phyloP scores from a whole-genome alignment of 1,284 basidiomycete species.

The Ganoderma meredithae region DNA sequence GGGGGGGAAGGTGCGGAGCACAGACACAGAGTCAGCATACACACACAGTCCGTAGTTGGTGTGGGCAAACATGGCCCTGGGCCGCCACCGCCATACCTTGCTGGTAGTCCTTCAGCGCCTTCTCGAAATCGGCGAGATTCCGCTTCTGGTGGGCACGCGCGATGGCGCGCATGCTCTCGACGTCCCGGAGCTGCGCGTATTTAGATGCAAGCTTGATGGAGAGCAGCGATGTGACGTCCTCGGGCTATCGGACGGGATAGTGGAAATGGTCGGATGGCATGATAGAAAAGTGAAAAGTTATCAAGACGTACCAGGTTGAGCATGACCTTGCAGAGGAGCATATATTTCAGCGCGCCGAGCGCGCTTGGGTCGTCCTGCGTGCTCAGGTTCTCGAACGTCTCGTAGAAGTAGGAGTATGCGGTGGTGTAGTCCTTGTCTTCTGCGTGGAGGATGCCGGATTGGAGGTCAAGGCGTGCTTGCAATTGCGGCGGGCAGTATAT shows the following conservation, averaged over 20 bases:
- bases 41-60: too few species aligned
- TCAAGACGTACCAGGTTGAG: conserved; percentile 85
- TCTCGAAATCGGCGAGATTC: conserved; percentile 90
- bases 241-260: conserved; percentile 79
- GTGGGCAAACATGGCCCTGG: conserved; percentile 15
- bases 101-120: conserved; percentile 87
- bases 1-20: too few species aligned
- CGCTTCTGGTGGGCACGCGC: conserved; percentile 94
- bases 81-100: conserved; percentile 63
- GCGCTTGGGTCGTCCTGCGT: conserved; percentile 79
- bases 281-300: too few species aligned
- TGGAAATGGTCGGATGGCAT: too few species aligned
- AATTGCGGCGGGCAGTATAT: conserved; percentile 97
- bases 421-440: conserved; percentile 99
- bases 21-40: too few species aligned
- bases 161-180: conserved; percentile 95
- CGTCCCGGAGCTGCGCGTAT: conserved; percentile 83
- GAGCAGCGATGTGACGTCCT: conserved; percentile 90
- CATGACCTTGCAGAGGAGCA: conserved; percentile 99
- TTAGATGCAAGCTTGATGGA: conserved; percentile 89
- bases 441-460: conserved; percentile 91
- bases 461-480: conserved; percentile 93
- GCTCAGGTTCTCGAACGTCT: conserved; percentile 88
- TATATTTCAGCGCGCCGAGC: conserved; percentile 93
- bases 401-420: conserved; percentile 97